Evolutionary conservation across 2,329 filamentous ascomycete genomes (phyloP).

Genomic region (Phoma sp.): DNA sequence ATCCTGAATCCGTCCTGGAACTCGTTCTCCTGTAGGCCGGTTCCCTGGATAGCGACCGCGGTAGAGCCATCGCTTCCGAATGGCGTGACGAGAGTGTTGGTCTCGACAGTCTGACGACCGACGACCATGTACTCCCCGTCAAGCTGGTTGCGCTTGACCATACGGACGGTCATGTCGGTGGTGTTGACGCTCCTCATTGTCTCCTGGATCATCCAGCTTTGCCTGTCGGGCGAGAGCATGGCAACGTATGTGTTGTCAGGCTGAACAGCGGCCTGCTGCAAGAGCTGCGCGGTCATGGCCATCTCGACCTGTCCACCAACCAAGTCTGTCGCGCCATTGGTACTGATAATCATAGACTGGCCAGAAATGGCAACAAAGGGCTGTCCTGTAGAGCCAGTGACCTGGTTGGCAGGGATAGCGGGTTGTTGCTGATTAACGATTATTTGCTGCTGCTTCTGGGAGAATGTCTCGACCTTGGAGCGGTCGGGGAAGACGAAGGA

Average conservation of each 20-base stretch:
- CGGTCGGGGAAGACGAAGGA: slow-evolving; percentile 48
- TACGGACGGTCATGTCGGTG: slow-evolving; percentile 48
- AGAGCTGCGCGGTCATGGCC: slow-evolving; percentile 40
- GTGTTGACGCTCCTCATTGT: slow-evolving; percentile 46
- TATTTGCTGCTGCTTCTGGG: slow-evolving; percentile 49
- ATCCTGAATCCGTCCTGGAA: slow-evolving; percentile 50
- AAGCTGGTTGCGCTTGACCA: slow-evolving; percentile 45
- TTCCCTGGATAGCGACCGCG: slow-evolving; percentile 42
- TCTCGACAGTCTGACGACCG: slow-evolving; percentile 48
- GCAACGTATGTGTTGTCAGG: slow-evolving; percentile 48
- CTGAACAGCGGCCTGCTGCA: slow-evolving; percentile 40
- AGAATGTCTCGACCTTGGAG: slow-evolving; percentile 48
- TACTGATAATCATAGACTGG: slow-evolving; percentile 47
- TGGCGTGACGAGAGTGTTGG: slow-evolving; percentile 41
- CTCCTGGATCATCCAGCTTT: slow-evolving; percentile 50
- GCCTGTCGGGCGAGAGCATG: slow-evolving; percentile 47
- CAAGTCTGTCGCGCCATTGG: slow-evolving; percentile 46
- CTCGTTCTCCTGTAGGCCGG: slow-evolving; percentile 49
- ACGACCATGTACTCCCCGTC: slow-evolving; percentile 50
- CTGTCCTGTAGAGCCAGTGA: slow-evolving; percentile 47
- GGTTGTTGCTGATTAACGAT: slow-evolving; percentile 51
- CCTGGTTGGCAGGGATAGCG: slow-evolving; percentile 44
- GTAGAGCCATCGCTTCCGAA: slow-evolving; percentile 39
- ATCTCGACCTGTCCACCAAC: slow-evolving; percentile 48
- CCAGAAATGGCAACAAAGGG: slow-evolving; percentile 45